A percentile compares a stretch with the other conserved stretches of the same genome.
Evolutionary conservation across 1,284 basidiomycete species (phyloP).

Genomic region (Rhodotorula sp.): DNA sequence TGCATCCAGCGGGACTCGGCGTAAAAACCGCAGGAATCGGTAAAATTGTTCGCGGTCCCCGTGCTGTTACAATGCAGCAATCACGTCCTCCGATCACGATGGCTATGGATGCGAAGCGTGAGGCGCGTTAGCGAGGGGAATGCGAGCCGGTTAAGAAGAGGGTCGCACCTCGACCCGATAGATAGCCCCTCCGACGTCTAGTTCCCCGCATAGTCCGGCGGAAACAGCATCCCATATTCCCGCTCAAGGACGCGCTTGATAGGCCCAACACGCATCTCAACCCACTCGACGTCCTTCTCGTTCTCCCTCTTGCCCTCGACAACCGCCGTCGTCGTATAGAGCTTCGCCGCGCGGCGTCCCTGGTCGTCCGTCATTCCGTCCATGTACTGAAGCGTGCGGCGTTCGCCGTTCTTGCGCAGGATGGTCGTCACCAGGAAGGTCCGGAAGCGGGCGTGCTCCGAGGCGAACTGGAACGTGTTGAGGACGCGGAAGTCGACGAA

Average conservation of each 20-base stretch:
- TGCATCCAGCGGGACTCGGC: too few species aligned
- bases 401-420: conserved; percentile 11
- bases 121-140: too few species aligned
- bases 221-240: conserved; percentile 27
- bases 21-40: too few species aligned
- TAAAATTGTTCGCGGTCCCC: too few species aligned
- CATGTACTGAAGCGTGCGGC: conserved; percentile 19
- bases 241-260: conserved; percentile 16
- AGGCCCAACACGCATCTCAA: conserved; percentile 17
- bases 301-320: conserved; percentile 6
- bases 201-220: conserved; percentile 16
- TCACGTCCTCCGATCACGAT: too few species aligned
- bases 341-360: conserved; percentile 14
- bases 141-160: not conserved
- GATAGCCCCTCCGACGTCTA: not conserved
- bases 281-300: conserved; percentile 3
- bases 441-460: conserved; percentile 10
- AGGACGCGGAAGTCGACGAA: conserved; percentile 20
- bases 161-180: not conserved
- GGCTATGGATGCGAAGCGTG: too few species aligned
- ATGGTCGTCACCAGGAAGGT: conserved; percentile 20
- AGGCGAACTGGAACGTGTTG: conserved; percentile 31
- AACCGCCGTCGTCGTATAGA: conserved; percentile 13
- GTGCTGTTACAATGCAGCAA: too few species aligned
- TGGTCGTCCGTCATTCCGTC: conserved; percentile 12